A percentile compares a stretch with the other conserved stretches of the same genome.
These are phyloP conservation scores for Paramecium biaurelia DNA, from an alignment of 73 alveolate genomes.

Conservation along the genomic window DNA sequence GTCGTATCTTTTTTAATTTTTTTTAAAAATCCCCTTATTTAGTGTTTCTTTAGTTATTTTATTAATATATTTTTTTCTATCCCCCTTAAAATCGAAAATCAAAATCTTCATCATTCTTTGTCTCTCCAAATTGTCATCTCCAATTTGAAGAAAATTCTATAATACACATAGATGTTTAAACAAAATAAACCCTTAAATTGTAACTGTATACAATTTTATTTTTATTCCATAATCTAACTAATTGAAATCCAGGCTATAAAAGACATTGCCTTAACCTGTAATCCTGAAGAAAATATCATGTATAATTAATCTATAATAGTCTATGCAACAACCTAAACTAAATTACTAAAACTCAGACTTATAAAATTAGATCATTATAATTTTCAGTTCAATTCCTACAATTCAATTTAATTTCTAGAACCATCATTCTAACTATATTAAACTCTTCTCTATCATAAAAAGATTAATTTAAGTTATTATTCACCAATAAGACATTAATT, in stretches of 20 bases:
- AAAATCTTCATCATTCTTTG: neutral
- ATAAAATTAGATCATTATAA: neutral
- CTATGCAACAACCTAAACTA: neutral
- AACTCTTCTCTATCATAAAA: neutral
- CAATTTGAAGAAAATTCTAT: neutral
- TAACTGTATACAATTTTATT: neutral
- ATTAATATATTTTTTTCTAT: neutral
- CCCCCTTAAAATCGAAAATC: neutral
- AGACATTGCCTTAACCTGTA: neutral
- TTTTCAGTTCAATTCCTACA: neutral
- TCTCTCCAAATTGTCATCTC: neutral
- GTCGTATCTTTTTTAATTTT: slow-evolving; percentile 27
- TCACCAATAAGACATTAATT: too few species aligned
- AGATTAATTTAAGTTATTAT: too few species aligned
- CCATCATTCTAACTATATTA: too few species aligned
- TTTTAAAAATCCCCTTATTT: slow-evolving; percentile 5
- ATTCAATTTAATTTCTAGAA: neutral
- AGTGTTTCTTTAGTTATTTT: neutral
- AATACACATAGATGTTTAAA: neutral
- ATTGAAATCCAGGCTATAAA: neutral
- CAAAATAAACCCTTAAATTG: neutral
- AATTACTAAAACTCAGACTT: neutral
- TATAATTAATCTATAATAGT: too few species aligned
- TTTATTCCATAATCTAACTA: neutral
- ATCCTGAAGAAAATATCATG: neutral